Conservation (phyloP, 495 filamentous ascomycete species). For the Neurospora sp. region DNA sequence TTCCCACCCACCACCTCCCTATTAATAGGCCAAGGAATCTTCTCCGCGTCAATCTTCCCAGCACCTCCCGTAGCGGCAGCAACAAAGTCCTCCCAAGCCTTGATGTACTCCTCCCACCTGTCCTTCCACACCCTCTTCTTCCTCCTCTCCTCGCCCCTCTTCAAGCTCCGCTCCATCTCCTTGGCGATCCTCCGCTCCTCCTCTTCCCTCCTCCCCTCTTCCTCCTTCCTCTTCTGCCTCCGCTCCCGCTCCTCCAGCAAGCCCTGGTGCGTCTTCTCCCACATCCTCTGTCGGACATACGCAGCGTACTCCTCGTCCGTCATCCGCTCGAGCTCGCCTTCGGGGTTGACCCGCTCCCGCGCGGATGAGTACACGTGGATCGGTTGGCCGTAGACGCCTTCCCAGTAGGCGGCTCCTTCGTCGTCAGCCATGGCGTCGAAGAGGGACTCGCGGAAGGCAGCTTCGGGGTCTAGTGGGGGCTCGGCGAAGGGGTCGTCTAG, state of each 20-base stretch:
- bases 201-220: constrained; percentile 27
- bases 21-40: constrained; percentile 72
- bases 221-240: constrained; percentile 28
- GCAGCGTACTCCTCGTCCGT: constrained; percentile 79
- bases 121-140: constrained; percentile 25
- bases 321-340: constrained; percentile 70
- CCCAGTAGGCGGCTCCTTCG: constrained; percentile 92
- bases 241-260: constrained; percentile 44
- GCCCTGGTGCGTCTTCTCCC: constrained; percentile 71
- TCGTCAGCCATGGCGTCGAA: constrained; percentile 99
- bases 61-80: constrained; percentile 19
- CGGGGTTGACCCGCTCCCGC: constrained; percentile 16
- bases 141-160: constrained; percentile 34
- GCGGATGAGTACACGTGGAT: constrained; percentile 41
- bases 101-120: constrained; percentile 54
- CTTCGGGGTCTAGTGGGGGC: constrained; percentile 47
- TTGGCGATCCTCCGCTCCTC: constrained; percentile 38
- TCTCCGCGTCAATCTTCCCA: constrained; percentile 23
- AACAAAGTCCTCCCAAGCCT: constrained; percentile 44
- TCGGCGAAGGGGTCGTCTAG: constrained; percentile 39
- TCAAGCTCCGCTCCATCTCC: constrained; percentile 40
- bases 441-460: constrained; percentile 87
- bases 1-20: constrained; percentile 38
- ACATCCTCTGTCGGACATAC: constrained; percentile 82
- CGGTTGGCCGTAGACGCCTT: constrained; percentile 87